These are phyloP conservation scores for Oenanthe sinensis DNA, from an alignment of 129 eudicot species.

Conservation along the genomic window DNA sequence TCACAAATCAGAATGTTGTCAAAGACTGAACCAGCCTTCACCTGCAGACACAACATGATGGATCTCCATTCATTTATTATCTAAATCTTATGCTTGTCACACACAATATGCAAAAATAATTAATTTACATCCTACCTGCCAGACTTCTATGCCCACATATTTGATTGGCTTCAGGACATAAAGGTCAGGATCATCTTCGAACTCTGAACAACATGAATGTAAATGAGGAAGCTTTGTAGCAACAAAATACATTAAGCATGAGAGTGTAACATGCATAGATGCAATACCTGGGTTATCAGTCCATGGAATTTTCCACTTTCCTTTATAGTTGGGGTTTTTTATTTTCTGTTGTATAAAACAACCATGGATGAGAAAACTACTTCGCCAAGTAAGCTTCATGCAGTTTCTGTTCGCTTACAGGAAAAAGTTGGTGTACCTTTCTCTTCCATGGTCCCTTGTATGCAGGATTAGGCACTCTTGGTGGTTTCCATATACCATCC, in stretches of 20 bases:
- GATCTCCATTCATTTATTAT: background rate
- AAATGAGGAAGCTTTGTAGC: background rate
- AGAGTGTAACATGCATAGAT: conserved; percentile 3
- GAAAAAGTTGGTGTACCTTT: conserved; percentile 47
- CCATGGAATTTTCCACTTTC: conserved; percentile 97
- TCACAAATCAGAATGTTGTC: conserved; percentile 86
- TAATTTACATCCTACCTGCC: conserved; percentile 65
- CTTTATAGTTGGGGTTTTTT: conserved; percentile 92
- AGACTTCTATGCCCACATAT: conserved; percentile 91
- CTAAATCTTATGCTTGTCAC: background rate
- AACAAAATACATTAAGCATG: conserved; percentile 10
- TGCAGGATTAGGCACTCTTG: conserved; percentile 83
- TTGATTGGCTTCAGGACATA: conserved; percentile 89
- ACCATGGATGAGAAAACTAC: background rate
- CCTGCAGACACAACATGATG: conserved; percentile 32
- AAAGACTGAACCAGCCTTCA: conserved; percentile 85
- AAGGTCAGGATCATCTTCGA: conserved; percentile 98
- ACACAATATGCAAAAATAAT: background rate
- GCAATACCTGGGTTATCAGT: conserved; percentile 94
- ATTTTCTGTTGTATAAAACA: conserved; percentile 51
- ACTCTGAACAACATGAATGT: conserved; percentile 37
- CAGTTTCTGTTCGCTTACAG: background rate
- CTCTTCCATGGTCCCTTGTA: conserved; percentile 96
- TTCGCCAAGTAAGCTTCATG: conserved; percentile 1
- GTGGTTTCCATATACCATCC: conserved; percentile 87